Evolutionary conservation across 2,329 filamentous ascomycete species (phyloP).

Genomic region (Paecilomyces fulvus): DNA sequence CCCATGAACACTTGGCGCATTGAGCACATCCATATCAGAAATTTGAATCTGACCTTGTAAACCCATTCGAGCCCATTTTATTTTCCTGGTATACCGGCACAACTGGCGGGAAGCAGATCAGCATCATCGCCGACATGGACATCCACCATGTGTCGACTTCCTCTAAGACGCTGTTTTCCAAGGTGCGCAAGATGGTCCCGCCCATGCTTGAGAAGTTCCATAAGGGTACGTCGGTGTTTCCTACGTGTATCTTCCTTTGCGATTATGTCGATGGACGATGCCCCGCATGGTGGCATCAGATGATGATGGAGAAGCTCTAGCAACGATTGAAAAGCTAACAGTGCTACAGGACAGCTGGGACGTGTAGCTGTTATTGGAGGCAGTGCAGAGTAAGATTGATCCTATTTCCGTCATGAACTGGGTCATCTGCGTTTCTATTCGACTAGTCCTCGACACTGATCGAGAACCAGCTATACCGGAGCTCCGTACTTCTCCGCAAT

Average conservation of each 20-base stretch:
- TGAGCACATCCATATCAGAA: too few relatives aligned
- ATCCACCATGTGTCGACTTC: constrained; percentile 49
- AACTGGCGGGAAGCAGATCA: not conserved
- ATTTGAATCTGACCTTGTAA: not conserved
- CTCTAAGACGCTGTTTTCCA: constrained; percentile 67
- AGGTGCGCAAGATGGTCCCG: constrained; percentile 82
- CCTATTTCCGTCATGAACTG: constrained; percentile 3
- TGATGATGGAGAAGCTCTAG: not conserved
- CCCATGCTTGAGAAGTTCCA: constrained; percentile 94
- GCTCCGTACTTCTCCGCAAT: constrained; percentile 98
- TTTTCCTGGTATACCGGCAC: not conserved
- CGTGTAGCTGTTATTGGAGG: constrained; percentile 90
- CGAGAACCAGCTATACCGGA: constrained; percentile 62
- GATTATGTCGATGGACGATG: not conserved
- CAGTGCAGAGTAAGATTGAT: constrained; percentile 60
- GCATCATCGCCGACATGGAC: constrained; percentile 16
- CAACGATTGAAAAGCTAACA: not conserved
- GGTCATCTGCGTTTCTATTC: not conserved
- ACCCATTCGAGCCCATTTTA: not conserved
- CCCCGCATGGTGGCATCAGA: not conserved
- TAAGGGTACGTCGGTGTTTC: constrained; percentile 60
- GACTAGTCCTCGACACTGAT: not conserved
- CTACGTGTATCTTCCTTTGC: not conserved
- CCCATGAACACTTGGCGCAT: too few relatives aligned
- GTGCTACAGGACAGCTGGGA: constrained; percentile 68